Evolutionary conservation across 805 yeast genomes (phyloP), one percentile per base, ranked within the genome.

Genomic region (Candida easanensis): DNA sequence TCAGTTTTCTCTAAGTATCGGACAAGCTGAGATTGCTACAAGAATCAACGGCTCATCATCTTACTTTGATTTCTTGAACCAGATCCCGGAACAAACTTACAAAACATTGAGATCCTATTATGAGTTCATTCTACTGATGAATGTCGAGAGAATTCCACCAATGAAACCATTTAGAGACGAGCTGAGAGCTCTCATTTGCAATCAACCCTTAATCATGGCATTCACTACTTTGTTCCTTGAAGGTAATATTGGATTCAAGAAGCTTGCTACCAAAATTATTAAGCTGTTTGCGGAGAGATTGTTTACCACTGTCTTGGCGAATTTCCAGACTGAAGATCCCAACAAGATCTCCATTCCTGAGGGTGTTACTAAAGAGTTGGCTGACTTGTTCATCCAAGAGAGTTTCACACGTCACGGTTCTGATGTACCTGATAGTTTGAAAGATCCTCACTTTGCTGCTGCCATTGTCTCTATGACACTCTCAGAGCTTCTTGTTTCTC

Each of bases 11-110:
- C 69, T 74, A 47, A 73, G 82, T 0, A 70, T 84, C 20, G 69
- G 75, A 19, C 76, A 80, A 72, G 61, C 72, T 30, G 90, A 84
- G 53, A 74, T 82, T 18, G 53, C 82, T 0, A 69, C 80, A 1
- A 70, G 90, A 56, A 56, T 73, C n/a, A 71, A 73, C 33, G 61
- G 61, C 20, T 52, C 54, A 13, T 54, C 61, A 9, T 56, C 73
- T 3, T 61, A 64, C 22, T 42, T 41, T 1, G 57, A 58, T 3
- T 64, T 68, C 39, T 48, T 66, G 34, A 47, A 53, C 13, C 66
- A 61, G n/a, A 43, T 63, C 18, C 63, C 68, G 25, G 68, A 64
- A 44, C 74, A 69, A 48, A 61, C 68, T 23, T 68, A 62, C 52
- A 64, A 60, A 44, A 55, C 72, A 0, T 48, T 75, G 42, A 54